phyloP scores from a whole-genome alignment of 495 filamentous ascomycete genomes.

The Tuber indicum region DNA sequence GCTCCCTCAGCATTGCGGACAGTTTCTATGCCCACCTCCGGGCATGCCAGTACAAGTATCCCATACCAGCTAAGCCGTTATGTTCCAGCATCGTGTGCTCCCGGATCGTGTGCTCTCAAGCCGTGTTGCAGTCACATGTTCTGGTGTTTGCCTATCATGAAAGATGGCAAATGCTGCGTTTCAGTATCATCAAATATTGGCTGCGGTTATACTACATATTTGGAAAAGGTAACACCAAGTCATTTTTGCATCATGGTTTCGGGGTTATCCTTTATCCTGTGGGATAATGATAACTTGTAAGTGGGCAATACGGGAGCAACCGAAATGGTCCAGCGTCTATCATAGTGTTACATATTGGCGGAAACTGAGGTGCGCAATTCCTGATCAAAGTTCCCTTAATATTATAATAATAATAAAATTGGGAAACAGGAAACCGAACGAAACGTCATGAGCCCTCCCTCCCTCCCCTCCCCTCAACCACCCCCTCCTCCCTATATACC shows the following conservation, averaged over 20 bases:
- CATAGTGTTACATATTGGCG: neutral
- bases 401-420: neutral
- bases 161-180: neutral
- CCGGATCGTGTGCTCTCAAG: neutral
- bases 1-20: neutral
- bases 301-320: neutral
- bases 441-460: neutral
- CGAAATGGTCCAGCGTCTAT: neutral
- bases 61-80: neutral
- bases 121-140: neutral
- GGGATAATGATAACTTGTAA: neutral
- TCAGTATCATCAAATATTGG: neutral
- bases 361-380: neutral
- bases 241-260: neutral
- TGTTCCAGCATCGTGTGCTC: neutral
- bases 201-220: neutral
- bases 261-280: neutral
- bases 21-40: neutral
- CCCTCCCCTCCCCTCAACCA: neutral
- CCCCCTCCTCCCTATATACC: neutral
- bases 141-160: neutral
- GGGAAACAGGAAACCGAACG: neutral
- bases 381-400: neutral
- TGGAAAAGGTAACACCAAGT: neutral
- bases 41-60: neutral